Evolutionary conservation across 1,139 yeast species (phyloP).

Genomic region (Wickerhamiella infanticola): DNA sequence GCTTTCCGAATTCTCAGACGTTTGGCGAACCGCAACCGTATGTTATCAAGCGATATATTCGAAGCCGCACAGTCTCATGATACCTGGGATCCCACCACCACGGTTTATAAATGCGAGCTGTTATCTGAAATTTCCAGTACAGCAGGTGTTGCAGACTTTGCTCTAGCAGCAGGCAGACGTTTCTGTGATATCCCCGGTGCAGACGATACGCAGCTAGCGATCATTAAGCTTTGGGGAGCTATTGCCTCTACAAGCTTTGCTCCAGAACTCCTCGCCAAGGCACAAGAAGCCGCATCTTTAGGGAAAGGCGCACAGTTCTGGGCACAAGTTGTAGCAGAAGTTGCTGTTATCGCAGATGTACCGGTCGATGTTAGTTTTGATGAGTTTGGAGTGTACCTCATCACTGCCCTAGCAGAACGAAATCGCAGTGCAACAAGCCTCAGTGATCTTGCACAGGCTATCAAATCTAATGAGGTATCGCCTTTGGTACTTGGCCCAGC

Average conservation of each 20-base stretch:
- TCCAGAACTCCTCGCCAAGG: background rate
- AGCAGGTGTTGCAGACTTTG: conserved; percentile 4
- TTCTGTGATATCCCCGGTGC: background rate
- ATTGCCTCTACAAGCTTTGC: background rate
- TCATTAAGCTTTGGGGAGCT: conserved; percentile 4
- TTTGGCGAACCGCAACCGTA: background rate
- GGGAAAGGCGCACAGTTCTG: conserved; percentile 4
- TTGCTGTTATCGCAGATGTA: background rate
- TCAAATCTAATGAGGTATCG: background rate
- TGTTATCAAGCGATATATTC: background rate
- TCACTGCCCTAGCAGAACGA: background rate
- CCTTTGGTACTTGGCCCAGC: background rate
- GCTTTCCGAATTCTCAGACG: background rate
- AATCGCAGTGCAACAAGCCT: background rate
- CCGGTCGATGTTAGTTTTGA: background rate
- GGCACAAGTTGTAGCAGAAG: conserved; percentile 6
- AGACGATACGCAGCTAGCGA: background rate
- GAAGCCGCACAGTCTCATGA: background rate
- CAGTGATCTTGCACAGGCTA: background rate
- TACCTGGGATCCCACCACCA: background rate
- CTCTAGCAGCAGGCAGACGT: conserved; percentile 1
- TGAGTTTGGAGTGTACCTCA: background rate
- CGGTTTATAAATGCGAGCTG: conserved; percentile 2
- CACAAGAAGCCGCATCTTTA: background rate
- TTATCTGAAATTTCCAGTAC: background rate